These are phyloP conservation scores for Pulicaria dysenterica DNA, from an alignment of 129 eudicot genomes.

Conservation along the genomic window DNA sequence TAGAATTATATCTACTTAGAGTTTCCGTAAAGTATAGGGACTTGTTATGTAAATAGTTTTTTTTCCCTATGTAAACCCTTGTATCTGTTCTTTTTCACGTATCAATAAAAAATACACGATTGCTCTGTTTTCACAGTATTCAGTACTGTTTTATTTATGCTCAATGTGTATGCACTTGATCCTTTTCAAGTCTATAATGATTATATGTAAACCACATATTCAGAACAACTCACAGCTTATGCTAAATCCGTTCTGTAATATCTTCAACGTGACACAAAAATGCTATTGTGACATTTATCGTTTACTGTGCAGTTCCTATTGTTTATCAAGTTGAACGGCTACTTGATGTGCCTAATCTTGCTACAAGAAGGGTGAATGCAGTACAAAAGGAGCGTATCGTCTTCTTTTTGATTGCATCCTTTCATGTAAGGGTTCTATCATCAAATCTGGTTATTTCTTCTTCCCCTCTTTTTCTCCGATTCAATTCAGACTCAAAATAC, in stretches of 20 bases:
- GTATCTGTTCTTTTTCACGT: too few species aligned
- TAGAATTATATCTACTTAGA: too few species aligned
- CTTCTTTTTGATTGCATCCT: conserved; percentile 81
- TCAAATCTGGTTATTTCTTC: not conserved
- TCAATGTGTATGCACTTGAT: conserved; percentile 23
- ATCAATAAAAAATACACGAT: too few species aligned
- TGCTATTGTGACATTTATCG: conserved; percentile 20
- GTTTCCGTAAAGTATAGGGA: too few species aligned
- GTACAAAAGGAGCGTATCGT: conserved; percentile 76
- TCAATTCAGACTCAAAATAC: not conserved
- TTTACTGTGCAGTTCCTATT: conserved; percentile 67
- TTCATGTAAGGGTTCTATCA: conserved; percentile 53
- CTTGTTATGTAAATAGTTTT: too few species aligned
- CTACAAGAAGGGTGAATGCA: conserved; percentile 92
- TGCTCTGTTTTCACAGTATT: too few species aligned
- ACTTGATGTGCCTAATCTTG: conserved; percentile 75
- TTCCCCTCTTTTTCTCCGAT: not conserved
- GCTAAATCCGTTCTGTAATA: not conserved
- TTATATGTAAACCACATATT: not conserved
- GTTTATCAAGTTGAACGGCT: conserved; percentile 85
- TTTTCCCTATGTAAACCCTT: too few species aligned
- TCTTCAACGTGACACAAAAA: not conserved
- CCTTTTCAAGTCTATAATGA: conserved; percentile 6
- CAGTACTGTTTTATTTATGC: conserved; percentile 9
- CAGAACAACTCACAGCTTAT: conserved; percentile 2